Conservation (phyloP, 768 basidiomycete species). For the Rhodotorula diobovata region DNA sequence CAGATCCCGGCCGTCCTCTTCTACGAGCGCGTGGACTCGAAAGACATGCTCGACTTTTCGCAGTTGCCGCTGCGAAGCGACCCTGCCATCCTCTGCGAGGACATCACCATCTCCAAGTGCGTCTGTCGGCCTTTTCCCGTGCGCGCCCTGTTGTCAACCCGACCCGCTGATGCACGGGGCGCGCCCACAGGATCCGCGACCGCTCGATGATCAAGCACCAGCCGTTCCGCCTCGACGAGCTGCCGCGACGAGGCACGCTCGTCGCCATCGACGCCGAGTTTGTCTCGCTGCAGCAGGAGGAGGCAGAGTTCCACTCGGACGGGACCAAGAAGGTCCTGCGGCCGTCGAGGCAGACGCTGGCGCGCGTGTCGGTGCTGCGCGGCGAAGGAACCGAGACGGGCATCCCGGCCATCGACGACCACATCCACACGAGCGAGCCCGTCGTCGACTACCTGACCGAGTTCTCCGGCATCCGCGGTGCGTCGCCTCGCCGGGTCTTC, state of each 20-base stretch:
- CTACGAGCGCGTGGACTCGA: slow-evolving; percentile 68
- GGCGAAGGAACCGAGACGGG: slow-evolving; percentile 76
- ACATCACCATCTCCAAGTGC: slow-evolving; percentile 82
- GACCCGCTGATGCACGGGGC: not conserved
- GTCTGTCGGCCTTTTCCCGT: slow-evolving; percentile 36
- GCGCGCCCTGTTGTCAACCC: not conserved
- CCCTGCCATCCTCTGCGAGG: slow-evolving; percentile 59
- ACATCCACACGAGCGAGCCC: slow-evolving; percentile 90
- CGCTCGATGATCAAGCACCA: slow-evolving; percentile 69
- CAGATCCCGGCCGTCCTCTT: slow-evolving; percentile 88
- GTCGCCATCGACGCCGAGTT: slow-evolving; percentile 98
- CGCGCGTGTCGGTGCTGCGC: slow-evolving; percentile 87
- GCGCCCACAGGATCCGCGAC: slow-evolving; percentile 64
- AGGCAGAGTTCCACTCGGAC: slow-evolving; percentile 89
- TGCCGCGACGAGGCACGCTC: slow-evolving; percentile 77
- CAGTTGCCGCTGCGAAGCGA: slow-evolving; percentile 65
- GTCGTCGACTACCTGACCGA: slow-evolving; percentile 97
- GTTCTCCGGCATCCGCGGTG: slow-evolving; percentile 91
- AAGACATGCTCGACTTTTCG: slow-evolving; percentile 59
- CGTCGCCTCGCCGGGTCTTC: slow-evolving; percentile 42
- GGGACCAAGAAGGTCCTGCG: slow-evolving; percentile 87
- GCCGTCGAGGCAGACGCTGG: slow-evolving; percentile 84
- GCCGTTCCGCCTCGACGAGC: slow-evolving; percentile 63
- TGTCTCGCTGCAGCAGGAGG: slow-evolving; percentile 96
- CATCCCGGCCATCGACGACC: slow-evolving; percentile 92